Evolutionary conservation across 1,139 yeast genomes (phyloP), one percentile per base, ranked within the genome.

Genomic region (Debaryomycetaceae sp.): DNA sequence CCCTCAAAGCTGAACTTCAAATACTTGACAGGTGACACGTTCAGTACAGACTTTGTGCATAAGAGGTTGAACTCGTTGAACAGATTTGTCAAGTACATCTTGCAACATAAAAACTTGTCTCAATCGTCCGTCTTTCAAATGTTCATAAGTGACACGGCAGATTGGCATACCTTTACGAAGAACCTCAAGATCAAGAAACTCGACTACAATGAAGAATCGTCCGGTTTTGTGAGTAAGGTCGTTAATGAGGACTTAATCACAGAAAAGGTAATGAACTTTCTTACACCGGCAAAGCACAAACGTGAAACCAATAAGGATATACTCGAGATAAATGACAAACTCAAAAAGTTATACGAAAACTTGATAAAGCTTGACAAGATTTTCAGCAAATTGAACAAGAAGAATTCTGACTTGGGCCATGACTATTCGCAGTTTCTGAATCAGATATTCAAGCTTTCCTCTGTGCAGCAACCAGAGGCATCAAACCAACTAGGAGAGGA

Each of bases 21-120:
- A 63, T 93, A 93, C 62, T 75, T 93, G 45, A 90, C 96, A 37
- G 99, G 99, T n/a, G 98, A 93, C 57, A 76, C 96, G 17, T 88
- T 88, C 60, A 80, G 88, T 43, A 67, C 77, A 8, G 88, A 88
- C 47, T 93, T 93, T 64, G 91, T 96, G 0, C 73, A 77, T 50
- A 87, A 88, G 59, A 72, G 99, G 52, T 84, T 95, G n/a, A 82
- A 84, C 42, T 88, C 97, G 5, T 71, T 93, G 45, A 83, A 85
- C 55, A 72, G 95, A 49, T 93, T 90, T 59, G 65, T 93, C 45
- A 72, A 78, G 50, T 80, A 96, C 52, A 73, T 93, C 11, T 75
- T 90, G 24, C 72, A 75, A 46, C 98, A 93, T 65, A 90, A 90
- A 20, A 66, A 75, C 1, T 71, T 93, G 51, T 79, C 84, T 35